phyloP scores from a whole-genome alignment of 2,329 filamentous ascomycete genomes.

The Aureobasidium sp. region DNA sequence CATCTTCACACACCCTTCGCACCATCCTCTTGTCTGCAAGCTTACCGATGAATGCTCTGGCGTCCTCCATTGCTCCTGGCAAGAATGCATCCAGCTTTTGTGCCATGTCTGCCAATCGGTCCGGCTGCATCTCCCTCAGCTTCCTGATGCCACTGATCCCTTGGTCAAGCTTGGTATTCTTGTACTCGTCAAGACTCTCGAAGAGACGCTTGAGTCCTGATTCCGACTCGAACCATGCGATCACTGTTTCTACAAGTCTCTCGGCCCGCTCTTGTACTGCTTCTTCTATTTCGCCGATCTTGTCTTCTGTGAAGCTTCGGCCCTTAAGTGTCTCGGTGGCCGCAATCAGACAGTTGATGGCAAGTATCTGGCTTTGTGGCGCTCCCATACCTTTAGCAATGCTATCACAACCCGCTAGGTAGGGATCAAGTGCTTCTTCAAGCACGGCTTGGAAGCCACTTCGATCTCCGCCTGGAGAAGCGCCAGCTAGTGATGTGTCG shows the following conservation, averaged over 20 bases:
- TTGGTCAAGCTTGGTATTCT: slow-evolving; percentile 23
- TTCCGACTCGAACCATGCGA: slow-evolving; percentile 59
- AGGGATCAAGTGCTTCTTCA: slow-evolving; percentile 75
- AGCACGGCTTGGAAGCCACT: slow-evolving; percentile 61
- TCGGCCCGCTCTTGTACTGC: slow-evolving; percentile 25
- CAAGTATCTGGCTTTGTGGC: slow-evolving; percentile 56
- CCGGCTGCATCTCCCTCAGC: slow-evolving; percentile 51
- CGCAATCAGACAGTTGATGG: slow-evolving; percentile 61
- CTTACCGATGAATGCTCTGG: slow-evolving; percentile 67
- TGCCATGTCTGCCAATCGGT: slow-evolving; percentile 56
- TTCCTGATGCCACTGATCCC: slow-evolving; percentile 33
- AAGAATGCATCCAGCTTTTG: slow-evolving; percentile 83
- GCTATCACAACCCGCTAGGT: slow-evolving; percentile 63
- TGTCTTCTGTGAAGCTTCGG: slow-evolving; percentile 56
- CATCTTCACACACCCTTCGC: slow-evolving; percentile 70
- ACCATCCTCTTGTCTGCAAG: slow-evolving; percentile 65
- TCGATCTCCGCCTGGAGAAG: slow-evolving; percentile 47
- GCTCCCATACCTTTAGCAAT: slow-evolving; percentile 53
- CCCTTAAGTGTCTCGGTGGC: slow-evolving; percentile 47
- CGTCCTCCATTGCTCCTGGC: slow-evolving; percentile 87
- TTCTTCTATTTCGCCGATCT: slow-evolving; percentile 29
- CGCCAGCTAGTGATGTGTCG: slow-evolving; percentile 63
- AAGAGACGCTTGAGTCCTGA: slow-evolving; percentile 66
- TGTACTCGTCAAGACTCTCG: slow-evolving; percentile 41
- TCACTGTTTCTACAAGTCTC: slow-evolving; percentile 50